Evolutionary conservation across 441 rosid genomes (phyloP).

Genomic region (Populus hybrid): DNA sequence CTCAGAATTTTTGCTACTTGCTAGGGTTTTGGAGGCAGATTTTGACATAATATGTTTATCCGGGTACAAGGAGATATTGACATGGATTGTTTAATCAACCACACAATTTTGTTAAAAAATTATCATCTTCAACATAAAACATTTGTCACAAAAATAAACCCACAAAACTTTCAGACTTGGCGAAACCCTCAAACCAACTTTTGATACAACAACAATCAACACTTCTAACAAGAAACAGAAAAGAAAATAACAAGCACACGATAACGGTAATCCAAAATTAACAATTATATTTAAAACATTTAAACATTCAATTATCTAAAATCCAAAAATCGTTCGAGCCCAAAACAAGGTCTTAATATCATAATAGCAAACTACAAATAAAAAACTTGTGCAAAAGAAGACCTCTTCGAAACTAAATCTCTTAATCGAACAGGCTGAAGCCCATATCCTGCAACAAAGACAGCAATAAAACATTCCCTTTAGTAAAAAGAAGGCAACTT

Average conservation of each 20-base stretch:
- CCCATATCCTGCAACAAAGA: conserved; percentile 60
- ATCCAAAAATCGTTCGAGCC: conserved; percentile 22
- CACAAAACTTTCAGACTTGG: background rate
- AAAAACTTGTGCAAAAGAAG: conserved; percentile 19
- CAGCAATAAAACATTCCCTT: background rate
- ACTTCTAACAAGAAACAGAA: background rate
- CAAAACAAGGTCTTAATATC: conserved; percentile 17
- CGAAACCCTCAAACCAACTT: background rate
- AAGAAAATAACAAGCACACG: background rate
- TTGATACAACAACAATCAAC: background rate
- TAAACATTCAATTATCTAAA: conserved; percentile 12
- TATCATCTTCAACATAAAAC: background rate
- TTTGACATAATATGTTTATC: too few species aligned
- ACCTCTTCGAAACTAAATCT: conserved; percentile 10
- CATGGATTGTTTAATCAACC: too few species aligned
- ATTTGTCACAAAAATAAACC: background rate
- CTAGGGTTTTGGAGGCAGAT: too few species aligned
- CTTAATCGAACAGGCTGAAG: conserved; percentile 52
- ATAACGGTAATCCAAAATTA: conserved; percentile 9
- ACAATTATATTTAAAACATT: conserved; percentile 14
- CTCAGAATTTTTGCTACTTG: too few species aligned
- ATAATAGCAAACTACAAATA: conserved; percentile 26
- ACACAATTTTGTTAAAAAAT: too few species aligned
- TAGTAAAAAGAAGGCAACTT: background rate
- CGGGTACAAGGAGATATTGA: too few species aligned